Base-by-base conservation (phyloP, 2,329 filamentous ascomycete species). In the Exophiala sp. region DNA sequence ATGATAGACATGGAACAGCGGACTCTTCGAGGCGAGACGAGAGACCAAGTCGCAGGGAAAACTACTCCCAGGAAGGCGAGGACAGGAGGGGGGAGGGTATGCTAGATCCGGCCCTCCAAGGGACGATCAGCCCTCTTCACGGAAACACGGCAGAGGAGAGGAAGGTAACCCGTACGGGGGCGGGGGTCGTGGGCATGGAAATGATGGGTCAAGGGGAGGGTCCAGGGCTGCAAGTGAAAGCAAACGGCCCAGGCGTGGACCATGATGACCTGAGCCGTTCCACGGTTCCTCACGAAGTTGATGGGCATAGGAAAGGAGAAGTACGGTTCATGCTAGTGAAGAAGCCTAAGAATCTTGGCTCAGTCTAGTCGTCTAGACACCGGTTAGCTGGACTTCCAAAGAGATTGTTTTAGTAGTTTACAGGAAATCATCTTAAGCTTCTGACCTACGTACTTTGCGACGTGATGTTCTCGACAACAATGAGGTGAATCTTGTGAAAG, bases 161-260 rank as follows among this genome's bases (percentile, higher is more conserved):
- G 48, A 52, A 19, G 43, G 41, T 16, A 16, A 32, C 24, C 42
- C 46, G 14, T 42, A 46, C 24, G 29, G 66, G 35, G 62, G 63
- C 14, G 67, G 67, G 41, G 63, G 62, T 16, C 30, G 13, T 14
- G 65, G 68, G 3, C 64, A 65, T 37, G 58, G 58, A 29, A 61
- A 58, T 43, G 61, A 59, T 34, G 50, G 61, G 30, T 59, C 59
- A 13, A 62, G 68, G 27, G 63, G 66, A 32, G 68, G 67, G n/a
- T 64, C 62, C 48, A 60, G 69, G n/a, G 65, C 64, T 56, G 65
- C 67, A 11, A 63, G 63, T 47, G 69, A 72, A 11, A 70, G 59
- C 53, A 72, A 72, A 56, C 66, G 69, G 37, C 62, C 66, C 39
- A 67, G 69, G 49, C 65, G 69, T 44, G 69, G 69, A 42, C 59